These are phyloP conservation scores for Plantago coronopus DNA, from an alignment of 305 asterid species.

Conservation along the genomic window DNA sequence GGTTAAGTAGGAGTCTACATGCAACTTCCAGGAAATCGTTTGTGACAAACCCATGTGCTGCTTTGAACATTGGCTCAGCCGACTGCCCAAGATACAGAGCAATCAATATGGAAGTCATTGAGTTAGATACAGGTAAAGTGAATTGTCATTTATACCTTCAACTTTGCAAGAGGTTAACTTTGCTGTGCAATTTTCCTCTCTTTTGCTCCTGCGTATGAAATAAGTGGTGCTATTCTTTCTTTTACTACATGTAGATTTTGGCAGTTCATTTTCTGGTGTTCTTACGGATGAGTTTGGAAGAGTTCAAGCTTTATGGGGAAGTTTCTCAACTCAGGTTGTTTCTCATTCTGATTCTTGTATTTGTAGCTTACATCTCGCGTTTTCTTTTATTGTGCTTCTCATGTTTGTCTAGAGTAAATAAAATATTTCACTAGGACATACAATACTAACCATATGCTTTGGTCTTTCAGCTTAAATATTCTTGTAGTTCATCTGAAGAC, in stretches of 20 bases:
- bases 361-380: slow-evolving; percentile 24
- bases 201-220: slow-evolving; percentile 11
- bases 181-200: slow-evolving; percentile 9
- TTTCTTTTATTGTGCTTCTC: slow-evolving; percentile 26
- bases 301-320: slow-evolving; percentile 97
- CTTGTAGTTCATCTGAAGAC: slow-evolving; percentile 79
- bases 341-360: slow-evolving; percentile 5
- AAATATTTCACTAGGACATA: slow-evolving; percentile 8
- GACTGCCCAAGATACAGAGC: slow-evolving; percentile 96
- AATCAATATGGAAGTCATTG: slow-evolving; percentile 97
- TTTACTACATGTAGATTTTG: slow-evolving; percentile 60
- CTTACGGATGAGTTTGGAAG: slow-evolving; percentile 91
- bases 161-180: slow-evolving; percentile 9
- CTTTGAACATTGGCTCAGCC: slow-evolving; percentile 86
- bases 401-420: slow-evolving; percentile 22
- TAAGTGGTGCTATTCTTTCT: slow-evolving; percentile 21
- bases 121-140: slow-evolving; percentile 81
- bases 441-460: slow-evolving; percentile 26
- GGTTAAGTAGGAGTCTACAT: slow-evolving; percentile 88
- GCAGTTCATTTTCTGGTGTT: slow-evolving; percentile 92
- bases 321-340: slow-evolving; percentile 92
- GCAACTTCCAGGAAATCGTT: slow-evolving; percentile 95
- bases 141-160: slow-evolving; percentile 4
- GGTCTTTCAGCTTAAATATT: slow-evolving; percentile 72
- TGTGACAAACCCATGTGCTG: slow-evolving; percentile 93